Base-by-base conservation (phyloP, 805 yeast genomes). In the Maudiozyma saulgeensis region DNA sequence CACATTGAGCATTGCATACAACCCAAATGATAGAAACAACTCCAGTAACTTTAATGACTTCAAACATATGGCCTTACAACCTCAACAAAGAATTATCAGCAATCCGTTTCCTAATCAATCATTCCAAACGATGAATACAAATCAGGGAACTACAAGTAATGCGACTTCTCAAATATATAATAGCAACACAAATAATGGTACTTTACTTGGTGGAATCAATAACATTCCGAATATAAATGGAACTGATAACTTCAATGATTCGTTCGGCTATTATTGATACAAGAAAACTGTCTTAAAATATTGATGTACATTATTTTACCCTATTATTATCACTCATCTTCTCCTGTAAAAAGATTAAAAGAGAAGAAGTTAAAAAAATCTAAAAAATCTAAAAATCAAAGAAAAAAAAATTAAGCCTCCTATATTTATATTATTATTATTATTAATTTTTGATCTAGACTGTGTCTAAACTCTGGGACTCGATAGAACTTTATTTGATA, bases 21-120 rank as follows among this genome's bases (percentile, higher is more conserved):
- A 42, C 16, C 25, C 44, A 37, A 44, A 39, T 43, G 37, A 37
- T 35, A 40, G 41, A 39, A 35, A 19, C 9, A 41, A 41, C 19
- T 39, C 43, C 21, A 23, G 43, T 25, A 42, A 37, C 31, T n/a
- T 19, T 13, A 37, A 40, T 21, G 51, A 47, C 34, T 38, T 48
- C 23, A 45, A 43, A n/a, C 28, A 35, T 37, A 38, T 40, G 21
- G 2, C 46, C n/a, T 23, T 40, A 31, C 43, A 37, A 13, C 50
- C 49, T n/a, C 50, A 46, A 44, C 51, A 50, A 53, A 55, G 61
- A 53, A 49, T 56, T 21, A 49, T 55, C 15, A 55, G 60, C 44
- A 56, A 56, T 46, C 60, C 61, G n/a, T 56, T 46, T 43, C 56
- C 56, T 39, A 50, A 51, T 26, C 52, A 51, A 23, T 31, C 35